A percentile compares a stretch with the other conserved stretches of the same genome.
phyloP scores from a whole-genome alignment of 495 filamentous ascomycete species.

The Neurospora hispaniola region DNA sequence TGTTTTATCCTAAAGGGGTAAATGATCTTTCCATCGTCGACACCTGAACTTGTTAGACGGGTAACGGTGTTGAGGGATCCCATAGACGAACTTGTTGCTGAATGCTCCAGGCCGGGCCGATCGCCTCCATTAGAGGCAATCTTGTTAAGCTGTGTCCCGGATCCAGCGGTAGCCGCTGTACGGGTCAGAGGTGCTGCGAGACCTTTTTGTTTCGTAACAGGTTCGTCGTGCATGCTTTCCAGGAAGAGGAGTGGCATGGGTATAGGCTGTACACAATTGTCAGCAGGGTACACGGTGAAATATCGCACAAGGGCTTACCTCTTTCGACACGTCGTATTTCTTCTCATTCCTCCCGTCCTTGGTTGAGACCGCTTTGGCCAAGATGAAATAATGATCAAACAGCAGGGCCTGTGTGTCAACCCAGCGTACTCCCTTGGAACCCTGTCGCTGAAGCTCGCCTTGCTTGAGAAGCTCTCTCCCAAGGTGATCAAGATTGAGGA shows the following conservation, averaged over 20 bases:
- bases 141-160: constrained; percentile 43
- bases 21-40: constrained; percentile 64
- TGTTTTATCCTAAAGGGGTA: constrained; percentile 96
- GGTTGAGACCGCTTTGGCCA: constrained; percentile 68
- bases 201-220: constrained; percentile 77
- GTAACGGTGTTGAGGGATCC: constrained; percentile 33
- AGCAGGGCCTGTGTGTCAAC: constrained; percentile 86
- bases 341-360: constrained; percentile 67
- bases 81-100: constrained; percentile 45
- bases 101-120: constrained; percentile 52
- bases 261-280: constrained; percentile 50
- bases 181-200: constrained; percentile 56
- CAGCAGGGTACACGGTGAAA: constrained; percentile 4
- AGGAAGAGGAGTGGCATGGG: constrained; percentile 93
- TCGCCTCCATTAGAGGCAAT: constrained; percentile 35
- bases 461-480: constrained; percentile 81
- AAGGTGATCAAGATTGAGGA: constrained; percentile 87
- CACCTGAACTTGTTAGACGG: constrained; percentile 32
- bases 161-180: constrained; percentile 33
- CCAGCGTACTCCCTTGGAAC: constrained; percentile 78
- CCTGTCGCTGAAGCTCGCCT: constrained; percentile 81
- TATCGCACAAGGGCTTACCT: constrained; percentile 40
- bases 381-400: constrained; percentile 92
- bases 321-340: constrained; percentile 88
- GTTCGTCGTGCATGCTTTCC: constrained; percentile 83